Percentiles rank a stretch among this genome's conserved stretches.
Evolutionary conservation across 176 grass and related monocot species (phyloP).

Genomic region (Themeda triandra): DNA sequence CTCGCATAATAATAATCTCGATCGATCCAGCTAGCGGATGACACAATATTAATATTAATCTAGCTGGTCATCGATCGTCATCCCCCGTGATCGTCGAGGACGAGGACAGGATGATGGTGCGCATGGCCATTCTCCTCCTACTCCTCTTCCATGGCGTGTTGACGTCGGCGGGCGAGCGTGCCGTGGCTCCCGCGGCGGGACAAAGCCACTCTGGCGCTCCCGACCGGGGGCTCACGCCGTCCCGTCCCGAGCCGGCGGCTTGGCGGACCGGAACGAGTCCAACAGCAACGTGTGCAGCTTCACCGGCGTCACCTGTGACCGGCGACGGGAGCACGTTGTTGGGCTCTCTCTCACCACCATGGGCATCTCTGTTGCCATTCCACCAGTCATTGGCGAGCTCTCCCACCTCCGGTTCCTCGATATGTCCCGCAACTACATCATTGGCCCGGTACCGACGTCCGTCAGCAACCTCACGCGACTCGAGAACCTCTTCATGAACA

Average conservation of each 20-base stretch:
- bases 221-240: constrained; percentile 20
- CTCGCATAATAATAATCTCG: not conserved
- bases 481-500: constrained; percentile 13
- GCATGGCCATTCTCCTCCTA: constrained; percentile 39
- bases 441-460: constrained; percentile 1
- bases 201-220: constrained; percentile 60
- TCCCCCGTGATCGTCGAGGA: not conserved
- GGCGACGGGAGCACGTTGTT: constrained; percentile 42
- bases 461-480: constrained; percentile 53
- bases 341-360: constrained; percentile 18
- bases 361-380: constrained; percentile 36
- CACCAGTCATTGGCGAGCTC: constrained; percentile 38
- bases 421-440: constrained; percentile 63
- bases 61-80: not conserved
- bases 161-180: not conserved
- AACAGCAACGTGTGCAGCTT: constrained; percentile 55
- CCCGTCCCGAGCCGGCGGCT: not conserved
- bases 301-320: constrained; percentile 49
- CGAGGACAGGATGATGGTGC: constrained; percentile 30
- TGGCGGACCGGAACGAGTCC: constrained; percentile 74
- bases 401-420: constrained; percentile 46
- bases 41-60: not conserved
- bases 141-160: not conserved
- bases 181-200: constrained; percentile 28
- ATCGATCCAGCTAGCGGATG: not conserved